Percentiles rank a stretch among this genome's conserved stretches.
Conservation (phyloP, 139 green algal species). For the Picochlorum sp. region DNA sequence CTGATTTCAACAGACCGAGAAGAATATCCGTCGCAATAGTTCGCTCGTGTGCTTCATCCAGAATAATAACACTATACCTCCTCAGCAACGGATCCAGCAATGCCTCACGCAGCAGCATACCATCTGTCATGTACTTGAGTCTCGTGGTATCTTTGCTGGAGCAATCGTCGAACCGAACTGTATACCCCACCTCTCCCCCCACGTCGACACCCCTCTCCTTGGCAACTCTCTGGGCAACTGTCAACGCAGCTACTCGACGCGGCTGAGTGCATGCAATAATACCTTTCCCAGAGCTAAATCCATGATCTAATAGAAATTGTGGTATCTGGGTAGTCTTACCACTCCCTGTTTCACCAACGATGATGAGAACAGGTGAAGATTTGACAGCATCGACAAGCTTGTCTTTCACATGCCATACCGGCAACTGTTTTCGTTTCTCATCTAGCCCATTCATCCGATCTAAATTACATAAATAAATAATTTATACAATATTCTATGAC, state of each 20-base stretch:
- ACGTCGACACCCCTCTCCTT: conserved; percentile 29
- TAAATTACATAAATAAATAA: not conserved
- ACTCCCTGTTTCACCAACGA: conserved; percentile 76
- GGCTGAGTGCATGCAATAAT: conserved; percentile 88
- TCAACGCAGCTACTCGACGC: conserved; percentile 91
- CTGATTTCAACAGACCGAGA: conserved; percentile 79
- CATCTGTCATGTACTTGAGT: conserved; percentile 91
- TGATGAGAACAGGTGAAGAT: conserved; percentile 35
- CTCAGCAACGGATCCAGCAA: conserved; percentile 70
- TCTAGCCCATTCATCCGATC: conserved; percentile 16
- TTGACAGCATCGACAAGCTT: conserved; percentile 47
- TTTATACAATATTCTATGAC: not conserved
- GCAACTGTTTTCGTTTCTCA: conserved; percentile 43
- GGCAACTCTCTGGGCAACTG: conserved; percentile 89
- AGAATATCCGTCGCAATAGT: conserved; percentile 88
- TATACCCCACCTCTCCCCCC: conserved; percentile 61
- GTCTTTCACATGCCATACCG: conserved; percentile 45
- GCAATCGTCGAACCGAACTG: conserved; percentile 76
- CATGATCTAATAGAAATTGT: conserved; percentile 59
- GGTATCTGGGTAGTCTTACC: conserved; percentile 88
- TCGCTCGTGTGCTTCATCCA: conserved; percentile 97
- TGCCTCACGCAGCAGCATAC: conserved; percentile 91
- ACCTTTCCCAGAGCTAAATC: conserved; percentile 40
- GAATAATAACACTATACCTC: conserved; percentile 74
- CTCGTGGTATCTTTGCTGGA: conserved; percentile 35